Evolutionary conservation across 305 asterid genomes (phyloP), one percentile per base, ranked within the genome.

Genomic region (Fraxinus baroniana): DNA sequence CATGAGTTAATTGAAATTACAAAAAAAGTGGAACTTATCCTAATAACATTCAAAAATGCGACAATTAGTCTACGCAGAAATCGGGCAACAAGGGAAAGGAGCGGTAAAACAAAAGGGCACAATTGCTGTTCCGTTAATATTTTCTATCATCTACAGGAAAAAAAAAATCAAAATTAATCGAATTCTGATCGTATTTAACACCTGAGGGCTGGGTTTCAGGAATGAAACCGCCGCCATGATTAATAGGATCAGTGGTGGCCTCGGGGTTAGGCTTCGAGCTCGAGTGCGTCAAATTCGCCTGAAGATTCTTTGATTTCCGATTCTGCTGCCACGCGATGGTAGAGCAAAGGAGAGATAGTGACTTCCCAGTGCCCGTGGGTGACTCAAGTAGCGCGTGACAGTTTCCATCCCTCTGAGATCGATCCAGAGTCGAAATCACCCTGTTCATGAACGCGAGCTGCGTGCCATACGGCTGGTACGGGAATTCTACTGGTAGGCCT

Each of bases 351-450:
- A 95, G 91, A 39, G 99, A 94, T 2, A 94, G 92, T 2, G 99
- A 86, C 79, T 95, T 95, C 18, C 99, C 99, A 0, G 99, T 95
- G 22, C 99, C 99, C 8, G 99, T 95, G 1, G 99, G 99, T 15
- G 98, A 95, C 81, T 95, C 98, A 22, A 95, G 98, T 83, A 95
- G 88, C 83, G 99, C 98, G 86, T 95, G 97, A 82, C 91, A 88
- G 74, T 84, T 91, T 7, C 97, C 94, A 0, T 95, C 99, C 30
- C 91, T 86, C 83, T 78, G 84, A 2, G 97, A 87, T 52, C 97
- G 89, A 66, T 95, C 97, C 46, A 95, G 91, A 2, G 98, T 95
- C 17, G 96, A 89, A 37, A 95, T 94, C 22, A 95, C 97, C 70
- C 97, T 88, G 77, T 89, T 92, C 98, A 95, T 95, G 87, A 88